phyloP scores from a whole-genome alignment of 2,329 filamentous ascomycete genomes.

The Ophiosphaerella herpotricha region DNA sequence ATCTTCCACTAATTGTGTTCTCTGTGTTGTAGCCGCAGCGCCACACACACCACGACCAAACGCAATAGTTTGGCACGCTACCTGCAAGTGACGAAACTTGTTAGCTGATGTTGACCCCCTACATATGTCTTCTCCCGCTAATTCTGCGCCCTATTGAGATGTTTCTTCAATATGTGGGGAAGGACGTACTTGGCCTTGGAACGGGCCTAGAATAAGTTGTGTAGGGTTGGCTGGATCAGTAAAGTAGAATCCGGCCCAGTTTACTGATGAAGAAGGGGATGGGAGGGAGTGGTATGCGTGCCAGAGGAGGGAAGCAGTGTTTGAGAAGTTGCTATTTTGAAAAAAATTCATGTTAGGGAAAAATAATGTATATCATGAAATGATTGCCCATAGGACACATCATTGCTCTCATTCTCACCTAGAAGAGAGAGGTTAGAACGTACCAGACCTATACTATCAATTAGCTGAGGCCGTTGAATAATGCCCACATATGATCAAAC shows the following conservation, averaged over 20 bases:
- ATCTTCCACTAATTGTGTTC: conserved; percentile 69
- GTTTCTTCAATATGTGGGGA: background rate
- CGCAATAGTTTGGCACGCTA: conserved; percentile 76
- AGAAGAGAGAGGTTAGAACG: background rate
- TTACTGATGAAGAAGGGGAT: conserved; percentile 67
- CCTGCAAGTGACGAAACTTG: conserved; percentile 49
- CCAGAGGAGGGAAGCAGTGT: conserved; percentile 76
- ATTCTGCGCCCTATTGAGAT: too few species aligned
- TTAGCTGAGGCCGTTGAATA: background rate
- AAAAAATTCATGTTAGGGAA: background rate
- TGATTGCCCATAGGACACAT: too few species aligned
- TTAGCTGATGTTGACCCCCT: too few species aligned
- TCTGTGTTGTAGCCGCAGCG: conserved; percentile 62
- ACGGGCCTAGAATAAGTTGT: conserved; percentile 76
- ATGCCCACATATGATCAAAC: background rate
- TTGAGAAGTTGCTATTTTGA: conserved; percentile 65
- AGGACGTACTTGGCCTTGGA: conserved; percentile 61
- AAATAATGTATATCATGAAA: too few species aligned
- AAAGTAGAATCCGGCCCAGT: conserved; percentile 72
- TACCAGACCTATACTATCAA: conserved; percentile 7
- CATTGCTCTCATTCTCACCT: background rate
- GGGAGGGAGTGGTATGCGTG: conserved; percentile 77
- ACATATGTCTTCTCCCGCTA: too few species aligned
- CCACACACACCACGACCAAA: conserved; percentile 79
- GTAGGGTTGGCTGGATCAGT: conserved; percentile 42